Conservation (phyloP, 208 protist species). For the Wallacemonas sp. region DNA sequence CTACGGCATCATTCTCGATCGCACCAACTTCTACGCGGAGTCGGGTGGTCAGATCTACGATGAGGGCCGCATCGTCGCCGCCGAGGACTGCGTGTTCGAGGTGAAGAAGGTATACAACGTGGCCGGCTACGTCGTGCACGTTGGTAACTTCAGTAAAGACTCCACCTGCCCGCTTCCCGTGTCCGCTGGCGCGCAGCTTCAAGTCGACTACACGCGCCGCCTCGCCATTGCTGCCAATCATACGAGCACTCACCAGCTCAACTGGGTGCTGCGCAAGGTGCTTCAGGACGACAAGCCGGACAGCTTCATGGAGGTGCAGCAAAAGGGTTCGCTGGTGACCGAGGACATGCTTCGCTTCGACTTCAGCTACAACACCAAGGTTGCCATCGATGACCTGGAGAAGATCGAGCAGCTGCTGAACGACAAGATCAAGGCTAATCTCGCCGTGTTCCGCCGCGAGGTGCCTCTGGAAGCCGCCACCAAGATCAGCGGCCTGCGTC, state of each 20-base stretch:
- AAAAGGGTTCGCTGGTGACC: constrained; percentile 94
- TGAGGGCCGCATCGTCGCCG: constrained; percentile 85
- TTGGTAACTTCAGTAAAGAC: constrained; percentile 86
- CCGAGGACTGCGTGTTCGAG: constrained; percentile 76
- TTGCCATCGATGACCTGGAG: constrained; percentile 78
- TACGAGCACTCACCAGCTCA: constrained; percentile 98
- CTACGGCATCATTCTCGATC: constrained; percentile 92
- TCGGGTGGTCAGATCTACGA: constrained; percentile 97
- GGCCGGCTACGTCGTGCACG: constrained; percentile 97
- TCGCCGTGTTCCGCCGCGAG: constrained; percentile 88
- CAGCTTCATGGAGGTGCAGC: constrained; percentile 90
- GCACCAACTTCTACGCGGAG: constrained; percentile 98
- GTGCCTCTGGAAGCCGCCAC: constrained; percentile 78
- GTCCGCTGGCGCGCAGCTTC: constrained; percentile 59
- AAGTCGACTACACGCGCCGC: constrained; percentile 92
- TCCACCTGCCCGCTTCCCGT: constrained; percentile 59
- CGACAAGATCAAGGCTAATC: constrained; percentile 71
- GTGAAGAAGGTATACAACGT: constrained; percentile 93
- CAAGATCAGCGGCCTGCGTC: constrained; percentile 77
- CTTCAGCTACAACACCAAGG: constrained; percentile 92
- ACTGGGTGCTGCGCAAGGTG: constrained; percentile 94
- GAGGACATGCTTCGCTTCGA: constrained; percentile 97
- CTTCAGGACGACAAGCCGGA: constrained; percentile 83
- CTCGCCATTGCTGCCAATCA: constrained; percentile 92
- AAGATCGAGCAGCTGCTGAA: constrained; percentile 90